Conservation (phyloP, 2,329 filamentous ascomycete species). For the Cladophialophora chaetospira region DNA sequence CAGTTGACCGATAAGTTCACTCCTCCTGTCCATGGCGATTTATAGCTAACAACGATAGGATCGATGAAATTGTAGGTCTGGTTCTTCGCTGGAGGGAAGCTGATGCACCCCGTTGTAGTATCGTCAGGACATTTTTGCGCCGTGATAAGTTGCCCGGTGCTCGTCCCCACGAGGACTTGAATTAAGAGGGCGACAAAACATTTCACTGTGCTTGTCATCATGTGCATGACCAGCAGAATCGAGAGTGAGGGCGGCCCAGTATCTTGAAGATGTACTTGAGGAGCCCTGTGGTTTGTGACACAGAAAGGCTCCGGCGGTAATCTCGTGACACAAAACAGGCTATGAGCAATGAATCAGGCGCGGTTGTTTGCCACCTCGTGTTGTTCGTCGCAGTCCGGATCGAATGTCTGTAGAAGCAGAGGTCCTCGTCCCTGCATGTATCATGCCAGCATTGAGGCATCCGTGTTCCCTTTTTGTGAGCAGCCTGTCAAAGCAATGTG, state of each 20-base stretch:
- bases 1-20: slow-evolving; percentile 1
- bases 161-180: not conserved
- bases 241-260: not conserved
- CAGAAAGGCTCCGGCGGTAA: not conserved
- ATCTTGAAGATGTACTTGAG: not conserved
- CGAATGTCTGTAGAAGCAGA: too few relatives aligned
- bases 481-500: too few relatives aligned
- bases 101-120: not conserved
- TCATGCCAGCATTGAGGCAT: not conserved
- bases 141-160: not conserved
- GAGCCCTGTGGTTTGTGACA: not conserved
- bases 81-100: not conserved
- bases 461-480: too few relatives aligned
- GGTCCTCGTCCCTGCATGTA: not conserved
- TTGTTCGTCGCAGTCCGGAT: not conserved
- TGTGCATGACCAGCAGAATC: not conserved
- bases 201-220: not conserved
- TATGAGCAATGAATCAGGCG: not conserved
- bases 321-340: not conserved
- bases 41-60: not conserved
- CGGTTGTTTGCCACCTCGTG: not conserved
- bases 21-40: not conserved
- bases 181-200: not conserved
- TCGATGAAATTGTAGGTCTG: not conserved
- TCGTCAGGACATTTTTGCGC: not conserved